A percentile compares a stretch with the other conserved stretches of the same genome.
These are phyloP conservation scores for Coffea eugenioides DNA, from an alignment of 257 asterid genomes.

Conservation along the genomic window DNA sequence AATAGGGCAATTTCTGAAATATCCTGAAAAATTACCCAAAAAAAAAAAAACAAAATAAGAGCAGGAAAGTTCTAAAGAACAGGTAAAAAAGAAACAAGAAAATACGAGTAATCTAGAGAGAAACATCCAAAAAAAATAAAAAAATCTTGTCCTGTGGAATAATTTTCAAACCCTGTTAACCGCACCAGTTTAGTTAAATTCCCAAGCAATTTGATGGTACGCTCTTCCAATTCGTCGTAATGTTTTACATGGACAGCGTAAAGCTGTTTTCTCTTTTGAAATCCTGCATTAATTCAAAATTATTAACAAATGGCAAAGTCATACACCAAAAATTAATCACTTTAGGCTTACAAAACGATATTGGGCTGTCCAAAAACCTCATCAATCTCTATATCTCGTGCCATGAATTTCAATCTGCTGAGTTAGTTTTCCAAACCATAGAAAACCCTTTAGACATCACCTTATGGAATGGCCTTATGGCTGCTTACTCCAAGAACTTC, in stretches of 20 bases:
- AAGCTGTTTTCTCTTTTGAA: conserved; percentile 43
- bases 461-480: conserved; percentile 67
- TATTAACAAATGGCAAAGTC: conserved; percentile 34
- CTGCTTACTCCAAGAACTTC: conserved; percentile 56
- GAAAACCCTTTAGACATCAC: conserved; percentile 62
- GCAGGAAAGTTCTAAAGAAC: no score
- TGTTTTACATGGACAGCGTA: conserved; percentile 35
- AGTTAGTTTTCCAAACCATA: conserved; percentile 39
- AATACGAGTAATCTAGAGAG: no score
- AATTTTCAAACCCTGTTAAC: no score
- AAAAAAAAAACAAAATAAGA: no score
- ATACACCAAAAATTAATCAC: conserved; percentile 56
- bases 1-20: no score
- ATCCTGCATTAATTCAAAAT: conserved; percentile 30
- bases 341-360: conserved; percentile 53
- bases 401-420: conserved; percentile 44
- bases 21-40: no score
- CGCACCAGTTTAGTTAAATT: no score
- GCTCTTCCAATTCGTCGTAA: neutral
- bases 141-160: no score
- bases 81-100: no score
- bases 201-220: no score
- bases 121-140: no score
- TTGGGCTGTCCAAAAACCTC: conserved; percentile 53
- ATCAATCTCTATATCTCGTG: conserved; percentile 54